phyloP scores from a whole-genome alignment of 2,329 filamentous ascomycete genomes.

The Raffaelea albimanens region DNA sequence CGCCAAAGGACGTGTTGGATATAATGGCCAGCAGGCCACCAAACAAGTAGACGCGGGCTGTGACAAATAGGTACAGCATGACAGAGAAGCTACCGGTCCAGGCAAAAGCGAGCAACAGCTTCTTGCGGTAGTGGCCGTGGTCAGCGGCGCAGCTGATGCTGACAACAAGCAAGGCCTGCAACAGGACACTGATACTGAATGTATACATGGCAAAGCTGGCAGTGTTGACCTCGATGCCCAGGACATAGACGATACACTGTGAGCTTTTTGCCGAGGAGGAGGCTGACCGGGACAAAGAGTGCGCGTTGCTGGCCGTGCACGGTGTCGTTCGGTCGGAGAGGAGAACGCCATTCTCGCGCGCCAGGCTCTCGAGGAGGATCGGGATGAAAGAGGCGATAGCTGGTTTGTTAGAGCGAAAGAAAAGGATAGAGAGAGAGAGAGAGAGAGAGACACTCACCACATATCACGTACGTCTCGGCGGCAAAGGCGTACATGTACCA shows the following conservation, averaged over 20 bases:
- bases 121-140: constrained; percentile 86
- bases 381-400: constrained; percentile 74
- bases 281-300: not conserved
- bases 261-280: constrained; percentile 33
- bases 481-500: constrained; percentile 98
- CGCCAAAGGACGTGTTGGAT: constrained; percentile 88
- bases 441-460: constrained; percentile 48
- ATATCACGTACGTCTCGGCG: constrained; percentile 92
- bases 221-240: constrained; percentile 85
- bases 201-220: constrained; percentile 97
- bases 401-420: constrained; percentile 7
- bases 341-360: constrained; percentile 83
- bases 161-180: constrained; percentile 85
- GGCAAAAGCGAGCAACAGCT: constrained; percentile 75
- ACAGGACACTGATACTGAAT: constrained; percentile 81
- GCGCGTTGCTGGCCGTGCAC: constrained; percentile 56
- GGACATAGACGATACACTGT: constrained; percentile 77
- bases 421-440: no score
- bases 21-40: constrained; percentile 79
- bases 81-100: constrained; percentile 71
- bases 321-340: constrained; percentile 66
- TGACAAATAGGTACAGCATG: constrained; percentile 79
- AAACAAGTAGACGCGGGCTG: constrained; percentile 66
- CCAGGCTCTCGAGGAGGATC: constrained; percentile 87
- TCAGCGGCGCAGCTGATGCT: constrained; percentile 95